Evolutionary conservation across 2,329 filamentous ascomycete genomes (phyloP), one percentile per base, ranked within the genome.

Genomic region (Neoarthrinium moseri): DNA sequence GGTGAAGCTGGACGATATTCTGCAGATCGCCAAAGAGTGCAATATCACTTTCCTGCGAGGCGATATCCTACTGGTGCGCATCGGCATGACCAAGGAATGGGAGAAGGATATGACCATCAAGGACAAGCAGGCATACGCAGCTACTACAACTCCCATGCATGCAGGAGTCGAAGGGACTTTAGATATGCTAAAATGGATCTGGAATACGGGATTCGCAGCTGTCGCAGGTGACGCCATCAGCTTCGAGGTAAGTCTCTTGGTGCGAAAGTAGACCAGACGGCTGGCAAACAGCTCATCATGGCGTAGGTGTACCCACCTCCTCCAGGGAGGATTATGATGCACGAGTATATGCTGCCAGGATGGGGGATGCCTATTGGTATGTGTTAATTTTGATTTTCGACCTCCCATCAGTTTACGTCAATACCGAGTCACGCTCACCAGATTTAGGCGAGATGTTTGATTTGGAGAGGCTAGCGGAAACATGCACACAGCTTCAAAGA

Each of bases 31-130:
- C 2, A 52, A 61, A 6, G 66, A 71, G 44, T 66, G 64, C 38
- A 62, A 66, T 5, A 64, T 75, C n/a, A 64, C 58, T 0, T 76
- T 79, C 38, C 64, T 66, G 33, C 64, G 61, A 3, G 78, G 77
- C 3, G 78, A 80, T 45, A 72, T 80, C n/a, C 62, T 81, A 6
- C 69, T 81, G 46, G 60, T 77, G 5, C 68, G 74, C 15, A 65
- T 67, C 38, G 65, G 65, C 6, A 37, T 62, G 33, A 64, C 58
- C 10, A 51, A 47, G 17, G 53, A 59, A 32, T 65, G 61, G 60
- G 62, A 63, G 12, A n/a, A n/a, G n/a, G 43, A 43, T 6, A 61
- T 62, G 59, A 21, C 27, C 26, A 11, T 17, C 26, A 22, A 35
- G 12, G 51, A 38, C 15, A 77, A 75, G 51, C 71, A 76, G 30